Evolutionary conservation across 163 green algal species (phyloP), one percentile per base, ranked within the genome.

Genomic region (Chlorella variabilis): DNA sequence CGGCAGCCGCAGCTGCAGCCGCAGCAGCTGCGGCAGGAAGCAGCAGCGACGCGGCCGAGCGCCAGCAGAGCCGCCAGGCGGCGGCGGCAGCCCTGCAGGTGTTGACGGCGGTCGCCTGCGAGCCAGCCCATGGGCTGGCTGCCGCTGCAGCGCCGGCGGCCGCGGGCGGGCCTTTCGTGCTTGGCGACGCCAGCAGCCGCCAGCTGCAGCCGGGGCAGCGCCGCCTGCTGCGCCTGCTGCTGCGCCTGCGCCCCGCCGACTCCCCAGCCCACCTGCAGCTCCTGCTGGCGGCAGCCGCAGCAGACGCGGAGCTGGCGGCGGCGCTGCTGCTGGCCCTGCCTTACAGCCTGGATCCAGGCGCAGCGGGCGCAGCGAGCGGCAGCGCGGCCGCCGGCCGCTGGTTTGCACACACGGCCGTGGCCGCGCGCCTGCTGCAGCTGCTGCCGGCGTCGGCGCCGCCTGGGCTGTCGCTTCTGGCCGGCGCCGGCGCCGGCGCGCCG

Each of bases 191-290:
- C 27, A 34, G 49, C 29, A 82, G 31, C 45, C 70, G 70, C 36
- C 73, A 80, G 54, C 56, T 80, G 73, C 27, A 36, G 56, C 73
- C 77, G 48, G 83, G 86, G 3, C 84, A 82, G 68, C 75, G 75
- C 33, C 59, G 75, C 34, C 79, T 90, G 74, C 81, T 87, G 82
- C 78, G 83, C n/a, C 59, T 78, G 49, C 68, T 90, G 75, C 63
- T 68, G 33, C 51, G 54, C 9, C 68, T 90, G 69, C 81, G 75
- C 0, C 83, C 76, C 3, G 48, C 61, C 8, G 39, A 83, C 20
- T 77, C 56, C 3, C 25, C 73, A 0, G 45, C 51, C 1, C 83
- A 87, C 36, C 41, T 71, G 31, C 74, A 87, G 56, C 74, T 90
- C 31, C 42, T 89, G 51, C 41, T 70, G 31, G 68, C 65, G 0